Evolutionary conservation across 768 basidiomycete species (phyloP), one percentile per base, ranked within the genome.

Genomic region (Naganishia randhawae): DNA sequence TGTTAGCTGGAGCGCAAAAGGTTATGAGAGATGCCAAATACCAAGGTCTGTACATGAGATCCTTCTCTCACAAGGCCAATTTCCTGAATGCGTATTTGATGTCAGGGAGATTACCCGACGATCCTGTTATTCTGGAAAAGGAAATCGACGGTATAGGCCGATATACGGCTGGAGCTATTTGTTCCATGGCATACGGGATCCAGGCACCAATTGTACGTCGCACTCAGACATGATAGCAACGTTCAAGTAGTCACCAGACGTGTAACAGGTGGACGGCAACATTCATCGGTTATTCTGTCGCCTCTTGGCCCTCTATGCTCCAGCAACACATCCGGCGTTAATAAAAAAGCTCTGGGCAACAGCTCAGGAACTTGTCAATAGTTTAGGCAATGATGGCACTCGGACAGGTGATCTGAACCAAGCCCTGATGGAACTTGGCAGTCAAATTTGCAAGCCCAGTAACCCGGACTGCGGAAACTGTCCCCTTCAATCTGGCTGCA

Each of bases 401-500:
- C 65, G 75, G 16, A 85, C 92, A 0, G 91, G 92, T 19, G 90
- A 94, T 76, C 83, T 93, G 71, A 95, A 95, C 69, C 78, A 78
- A 45, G 92, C 90, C 16, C 83, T 98, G 61, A 97, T 97, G 77
- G 94, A 98, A 76, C 86, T 97, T 8, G 94, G 94, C 55, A 90
- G 90, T 76, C 95, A 92, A 3, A 85, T 96, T 2, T 98, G 94
- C 82, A 92, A 89, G 78, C 87, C 90, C 48, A 87, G 86, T 69
- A 86, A 89, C 70, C 94, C 94, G 11, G 79, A 81, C 22, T 97
- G 94, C 74, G 80, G 73, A 19, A 74, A 80, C 19, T 97, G 94
- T 79, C 91, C 92, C 22, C 72, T 97, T 50, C 84, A 79, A 53
- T 69, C 81, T 25, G 85, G 85, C 81, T 98, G 94, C 74, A 80